phyloP scores from a whole-genome alignment of 164 flowering plant species.

The Malania oleifera region DNA sequence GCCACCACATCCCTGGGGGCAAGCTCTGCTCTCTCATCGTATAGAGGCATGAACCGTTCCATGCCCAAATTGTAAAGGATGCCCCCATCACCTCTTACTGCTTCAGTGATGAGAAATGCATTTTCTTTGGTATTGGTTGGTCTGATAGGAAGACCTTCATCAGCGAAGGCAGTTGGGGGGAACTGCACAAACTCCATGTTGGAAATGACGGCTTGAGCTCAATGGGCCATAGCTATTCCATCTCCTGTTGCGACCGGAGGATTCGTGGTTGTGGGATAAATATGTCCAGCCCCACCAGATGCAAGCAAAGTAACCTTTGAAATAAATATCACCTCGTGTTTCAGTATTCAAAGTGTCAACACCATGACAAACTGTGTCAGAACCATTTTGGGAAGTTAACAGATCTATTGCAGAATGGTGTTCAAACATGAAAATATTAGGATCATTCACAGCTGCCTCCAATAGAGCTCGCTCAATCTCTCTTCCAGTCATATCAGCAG shows the following conservation, averaged over 20 bases:
- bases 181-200: slow-evolving; percentile 99
- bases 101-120: slow-evolving; percentile 94
- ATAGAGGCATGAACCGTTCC: slow-evolving; percentile 93
- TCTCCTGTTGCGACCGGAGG: slow-evolving; percentile 98
- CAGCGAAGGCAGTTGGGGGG: slow-evolving; percentile 97
- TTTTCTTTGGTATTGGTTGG: slow-evolving; percentile 65
- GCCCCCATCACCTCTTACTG: slow-evolving; percentile 98
- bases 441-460: slow-evolving; percentile 74
- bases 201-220: slow-evolving; percentile 93
- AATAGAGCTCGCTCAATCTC: slow-evolving; percentile 91
- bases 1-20: slow-evolving; percentile 97
- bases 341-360: slow-evolving; percentile 82
- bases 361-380: slow-evolving; percentile 81
- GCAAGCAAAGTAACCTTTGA: slow-evolving; percentile 92
- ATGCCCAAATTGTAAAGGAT: slow-evolving; percentile 71
- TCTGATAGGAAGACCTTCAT: slow-evolving; percentile 79
- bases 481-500: slow-evolving; percentile 98
- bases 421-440: slow-evolving; percentile 67
- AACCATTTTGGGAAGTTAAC: slow-evolving; percentile 84
- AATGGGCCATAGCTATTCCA: slow-evolving; percentile 96
- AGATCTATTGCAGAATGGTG: slow-evolving; percentile 96
- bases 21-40: slow-evolving; percentile 90
- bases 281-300: slow-evolving; percentile 97
- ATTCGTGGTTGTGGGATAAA: slow-evolving; percentile 94
- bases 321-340: slow-evolving; percentile 66